phyloP scores from a whole-genome alignment of 352 stramenopile species.

The Phytophthora kernoviae region DNA sequence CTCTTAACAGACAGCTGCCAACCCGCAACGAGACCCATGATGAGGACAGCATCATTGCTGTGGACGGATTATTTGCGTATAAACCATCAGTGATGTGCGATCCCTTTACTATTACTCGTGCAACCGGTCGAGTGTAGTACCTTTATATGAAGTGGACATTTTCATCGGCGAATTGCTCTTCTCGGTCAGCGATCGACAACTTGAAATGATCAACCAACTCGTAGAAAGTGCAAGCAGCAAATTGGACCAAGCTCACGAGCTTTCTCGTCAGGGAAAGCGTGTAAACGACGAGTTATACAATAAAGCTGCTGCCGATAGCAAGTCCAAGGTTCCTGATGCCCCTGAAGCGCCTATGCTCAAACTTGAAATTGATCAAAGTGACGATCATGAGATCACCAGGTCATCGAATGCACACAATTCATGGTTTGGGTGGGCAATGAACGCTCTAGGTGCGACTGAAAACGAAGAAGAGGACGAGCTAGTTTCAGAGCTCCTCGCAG shows the following conservation, averaged over 20 bases:
- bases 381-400: slow-evolving; percentile 6
- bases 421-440: slow-evolving; percentile 80
- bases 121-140: slow-evolving; percentile 39
- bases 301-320: background rate
- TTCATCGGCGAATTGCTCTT: slow-evolving; percentile 77
- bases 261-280: slow-evolving; percentile 1
- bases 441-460: slow-evolving; percentile 48
- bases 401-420: slow-evolving; percentile 32
- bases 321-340: background rate
- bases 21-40: background rate
- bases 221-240: slow-evolving; percentile 45
- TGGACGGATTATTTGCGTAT: slow-evolving; percentile 44
- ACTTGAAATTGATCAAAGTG: background rate
- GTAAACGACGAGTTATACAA: background rate
- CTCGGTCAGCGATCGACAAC: slow-evolving; percentile 81
- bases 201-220: slow-evolving; percentile 82
- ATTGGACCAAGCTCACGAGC: slow-evolving; percentile 20
- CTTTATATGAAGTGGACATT: slow-evolving; percentile 71
- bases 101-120: slow-evolving; percentile 72
- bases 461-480: slow-evolving; percentile 72
- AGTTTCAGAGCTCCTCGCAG: slow-evolving; percentile 68
- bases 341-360: background rate
- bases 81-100: slow-evolving; percentile 58
- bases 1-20: slow-evolving; percentile 9
- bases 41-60: slow-evolving; percentile 33